These are phyloP conservation scores for Paecilomyces sp. DNA, from an alignment of 2,329 filamentous ascomycete species.

Conservation along the genomic window DNA sequence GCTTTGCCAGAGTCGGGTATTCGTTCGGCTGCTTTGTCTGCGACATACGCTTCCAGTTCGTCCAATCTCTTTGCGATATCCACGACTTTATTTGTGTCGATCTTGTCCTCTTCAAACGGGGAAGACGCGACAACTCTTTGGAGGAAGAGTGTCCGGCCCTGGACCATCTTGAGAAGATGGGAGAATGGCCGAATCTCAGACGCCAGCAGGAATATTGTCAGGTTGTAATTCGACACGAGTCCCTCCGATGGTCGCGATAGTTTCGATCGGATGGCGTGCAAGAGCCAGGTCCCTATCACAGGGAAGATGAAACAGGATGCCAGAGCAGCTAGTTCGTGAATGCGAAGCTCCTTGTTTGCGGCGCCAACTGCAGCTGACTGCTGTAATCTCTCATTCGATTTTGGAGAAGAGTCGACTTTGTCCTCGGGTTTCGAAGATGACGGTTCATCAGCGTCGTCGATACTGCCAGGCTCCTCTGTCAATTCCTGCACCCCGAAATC, in stretches of 20 bases:
- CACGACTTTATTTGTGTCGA: constrained; percentile 33
- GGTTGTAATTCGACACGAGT: constrained; percentile 84
- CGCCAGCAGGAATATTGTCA: constrained; percentile 81
- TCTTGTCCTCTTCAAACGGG: constrained; percentile 12
- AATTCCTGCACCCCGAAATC: constrained; percentile 15
- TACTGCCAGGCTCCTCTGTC: constrained; percentile 15
- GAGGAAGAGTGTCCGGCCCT: constrained; percentile 70
- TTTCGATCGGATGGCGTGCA: constrained; percentile 73
- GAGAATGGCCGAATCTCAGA: constrained; percentile 78
- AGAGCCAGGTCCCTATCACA: constrained; percentile 68
- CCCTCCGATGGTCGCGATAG: constrained; percentile 78
- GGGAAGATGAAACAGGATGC: constrained; percentile 73
- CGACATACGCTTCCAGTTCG: constrained; percentile 56
- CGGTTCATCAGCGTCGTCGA: constrained; percentile 8
- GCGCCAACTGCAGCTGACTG: constrained; percentile 19
- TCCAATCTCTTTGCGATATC: constrained; percentile 61
- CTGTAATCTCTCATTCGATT: constrained; percentile 4
- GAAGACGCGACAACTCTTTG: constrained; percentile 58
- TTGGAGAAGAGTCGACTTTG: neutral
- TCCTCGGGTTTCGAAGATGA: constrained; percentile 5
- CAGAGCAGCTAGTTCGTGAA: constrained; percentile 69
- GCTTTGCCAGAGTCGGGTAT: constrained; percentile 7
- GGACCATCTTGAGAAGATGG: constrained; percentile 73
- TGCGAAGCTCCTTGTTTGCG: constrained; percentile 58
- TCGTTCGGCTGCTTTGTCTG: constrained; percentile 25